Evolutionary conservation across 768 basidiomycete species (phyloP), one percentile per base, ranked within the genome.

Genomic region (Crassisporium funariophilum): DNA sequence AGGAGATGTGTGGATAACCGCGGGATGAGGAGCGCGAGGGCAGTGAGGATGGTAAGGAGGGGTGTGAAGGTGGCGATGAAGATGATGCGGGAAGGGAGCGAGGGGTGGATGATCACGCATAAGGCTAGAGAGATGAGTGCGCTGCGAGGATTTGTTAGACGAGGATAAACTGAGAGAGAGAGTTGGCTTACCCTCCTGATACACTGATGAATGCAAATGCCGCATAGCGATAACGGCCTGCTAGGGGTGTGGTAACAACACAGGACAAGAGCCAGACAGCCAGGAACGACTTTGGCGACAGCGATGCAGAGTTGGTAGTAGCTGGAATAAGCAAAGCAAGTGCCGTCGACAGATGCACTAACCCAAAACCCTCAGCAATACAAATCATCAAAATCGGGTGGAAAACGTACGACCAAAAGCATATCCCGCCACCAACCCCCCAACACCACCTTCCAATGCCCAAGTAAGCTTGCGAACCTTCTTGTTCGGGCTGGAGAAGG

Each of bases 361-460:
- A 9, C 35, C 29, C 17, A 41, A 5, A 24, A 41, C 40, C 21
- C 52, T 42, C 41, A 45, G 46, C 39, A 31, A 42, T 44, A 15
- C 42, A 22, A 35, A 29, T 19, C n/a, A 27, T 4, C 44, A 42
- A n/a, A 13, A 24, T 46, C 17, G 33, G 34, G 15, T 4, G 44
- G 45, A 17, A 21, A 16, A 70, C 78, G 25, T 58, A 86, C 85
- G 57, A 45, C 84, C 84, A 53, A 83, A 83, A 2, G 70, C 64
- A 62, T 75, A 86, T 19, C 84, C 86, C 13, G 68, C 62, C 11
- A 74, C 71, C 16, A 84, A 50, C 12, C 86, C 86, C 42, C 86
- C 85, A 15, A 86, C 49, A 3, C 85, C 85, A 35, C 85, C 84
- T 58, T 79, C 79, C 8, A 86, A 62, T 8, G 68, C 57, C 60